Conservation (phyloP, 495 filamentous ascomycete genomes). For the Monascus purpureus region DNA sequence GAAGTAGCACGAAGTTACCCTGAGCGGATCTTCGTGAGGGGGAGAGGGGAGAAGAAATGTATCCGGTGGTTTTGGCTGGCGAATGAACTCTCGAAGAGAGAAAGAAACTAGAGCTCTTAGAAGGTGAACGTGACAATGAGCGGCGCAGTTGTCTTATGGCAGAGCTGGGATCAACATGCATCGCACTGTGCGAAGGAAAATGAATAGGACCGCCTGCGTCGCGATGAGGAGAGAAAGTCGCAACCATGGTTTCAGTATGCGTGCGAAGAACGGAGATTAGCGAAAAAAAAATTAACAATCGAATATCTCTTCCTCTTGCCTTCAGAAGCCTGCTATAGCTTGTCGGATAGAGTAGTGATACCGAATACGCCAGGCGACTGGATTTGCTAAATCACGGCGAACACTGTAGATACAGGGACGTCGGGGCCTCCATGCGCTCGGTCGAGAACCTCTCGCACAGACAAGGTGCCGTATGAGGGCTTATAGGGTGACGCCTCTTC, state of each 20-base stretch:
- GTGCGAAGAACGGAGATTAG: no score
- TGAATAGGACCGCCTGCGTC: conserved; percentile 68
- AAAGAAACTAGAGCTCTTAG: conserved; percentile 56
- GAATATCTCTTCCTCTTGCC: no score
- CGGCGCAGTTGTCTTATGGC: conserved; percentile 66
- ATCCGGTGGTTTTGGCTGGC: conserved; percentile 31
- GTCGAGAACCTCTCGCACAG: no score
- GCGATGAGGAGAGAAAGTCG: conserved; percentile 39
- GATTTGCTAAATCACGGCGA: no score
- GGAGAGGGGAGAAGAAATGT: conserved; percentile 38
- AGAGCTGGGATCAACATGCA: conserved; percentile 62
- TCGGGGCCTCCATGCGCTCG: no score
- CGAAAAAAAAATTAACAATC: no score
- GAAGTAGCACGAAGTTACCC: conserved; percentile 34
- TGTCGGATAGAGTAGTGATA: no score
- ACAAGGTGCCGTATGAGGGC: no score
- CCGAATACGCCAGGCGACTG: no score
- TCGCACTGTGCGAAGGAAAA: conserved; percentile 68
- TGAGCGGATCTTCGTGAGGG: conserved; percentile 32
- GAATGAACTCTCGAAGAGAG: conserved; percentile 43
- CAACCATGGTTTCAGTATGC: conserved; percentile 37
- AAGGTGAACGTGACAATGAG: conserved; percentile 76
- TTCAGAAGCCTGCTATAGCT: no score
- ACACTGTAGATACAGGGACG: no score
- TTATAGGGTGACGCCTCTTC: no score